Percentiles rank a stretch among this genome's conserved stretches.
Conservation (phyloP, 495 filamentous ascomycete species). For the Trypethelium eluteriae region DNA sequence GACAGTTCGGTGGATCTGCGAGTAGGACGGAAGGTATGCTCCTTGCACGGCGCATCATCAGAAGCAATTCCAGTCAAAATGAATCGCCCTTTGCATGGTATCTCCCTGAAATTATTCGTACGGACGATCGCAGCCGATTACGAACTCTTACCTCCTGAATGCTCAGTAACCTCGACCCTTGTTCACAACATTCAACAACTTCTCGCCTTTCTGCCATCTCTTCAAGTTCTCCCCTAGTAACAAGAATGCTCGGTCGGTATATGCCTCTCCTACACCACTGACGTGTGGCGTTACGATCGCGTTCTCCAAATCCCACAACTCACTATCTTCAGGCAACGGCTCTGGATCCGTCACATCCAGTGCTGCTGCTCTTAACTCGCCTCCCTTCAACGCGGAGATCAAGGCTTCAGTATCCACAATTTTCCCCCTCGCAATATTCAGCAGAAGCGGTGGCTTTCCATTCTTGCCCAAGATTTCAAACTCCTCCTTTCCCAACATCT, state of each 20-base stretch:
- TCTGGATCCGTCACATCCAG: constrained; percentile 86
- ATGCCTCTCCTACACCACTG: constrained; percentile 53
- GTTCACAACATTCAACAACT: constrained; percentile 61
- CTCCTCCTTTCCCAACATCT: constrained; percentile 57
- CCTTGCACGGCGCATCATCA: too few species aligned
- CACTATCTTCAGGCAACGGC: constrained; percentile 61
- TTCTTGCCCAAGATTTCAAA: constrained; percentile 50
- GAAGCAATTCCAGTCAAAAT: too few species aligned
- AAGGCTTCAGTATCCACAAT: constrained; percentile 65
- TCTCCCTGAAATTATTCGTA: too few species aligned
- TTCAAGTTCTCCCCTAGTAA: constrained; percentile 58
- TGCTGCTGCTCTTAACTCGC: constrained; percentile 58
- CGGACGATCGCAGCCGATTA: not conserved
- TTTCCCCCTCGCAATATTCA: constrained; percentile 67
- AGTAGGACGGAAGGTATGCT: too few species aligned
- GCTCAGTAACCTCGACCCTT: constrained; percentile 54
- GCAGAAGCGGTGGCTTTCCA: constrained; percentile 51
- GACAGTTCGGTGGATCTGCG: too few species aligned
- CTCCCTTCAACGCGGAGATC: constrained; percentile 50
- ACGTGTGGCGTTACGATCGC: constrained; percentile 74
- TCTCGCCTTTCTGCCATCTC: constrained; percentile 49
- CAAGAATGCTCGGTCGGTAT: constrained; percentile 51
- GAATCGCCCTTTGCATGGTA: too few species aligned
- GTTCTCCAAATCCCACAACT: constrained; percentile 67
- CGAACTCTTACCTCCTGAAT: not conserved